Percentiles rank a stretch among this genome's conserved stretches.
Conservation (phyloP, 768 basidiomycete genomes). For the Phaffia tasmanica region DNA sequence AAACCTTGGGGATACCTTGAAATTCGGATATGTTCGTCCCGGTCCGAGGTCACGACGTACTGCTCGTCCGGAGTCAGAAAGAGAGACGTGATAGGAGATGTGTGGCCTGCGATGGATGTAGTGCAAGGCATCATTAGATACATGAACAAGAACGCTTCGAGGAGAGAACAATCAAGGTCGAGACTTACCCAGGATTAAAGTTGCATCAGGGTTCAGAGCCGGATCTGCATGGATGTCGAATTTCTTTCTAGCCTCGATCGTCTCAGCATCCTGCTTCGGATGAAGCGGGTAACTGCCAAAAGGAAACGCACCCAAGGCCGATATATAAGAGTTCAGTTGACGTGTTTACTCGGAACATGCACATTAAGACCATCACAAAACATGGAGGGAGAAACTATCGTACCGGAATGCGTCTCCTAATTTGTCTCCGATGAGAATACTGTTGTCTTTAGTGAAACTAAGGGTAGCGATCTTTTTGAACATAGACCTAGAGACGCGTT, state of each 20-base stretch:
- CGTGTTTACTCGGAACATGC: not conserved
- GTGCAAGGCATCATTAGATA: not conserved
- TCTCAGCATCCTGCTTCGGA: slow-evolving; percentile 27
- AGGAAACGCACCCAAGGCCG: not conserved
- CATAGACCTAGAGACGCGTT: slow-evolving; percentile 49
- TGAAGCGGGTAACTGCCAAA: slow-evolving; percentile 53
- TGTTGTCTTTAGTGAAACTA: slow-evolving; percentile 51
- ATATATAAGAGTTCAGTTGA: not conserved
- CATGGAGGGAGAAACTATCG: not conserved
- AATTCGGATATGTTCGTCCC: slow-evolving; percentile 90
- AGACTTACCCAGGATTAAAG: slow-evolving; percentile 28
- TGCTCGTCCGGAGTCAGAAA: slow-evolving; percentile 53
- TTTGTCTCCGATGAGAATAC: slow-evolving; percentile 78
- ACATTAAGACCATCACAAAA: too few relatives aligned
- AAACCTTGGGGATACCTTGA: slow-evolving; percentile 81
- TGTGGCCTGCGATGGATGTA: slow-evolving; percentile 51
- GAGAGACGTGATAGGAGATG: slow-evolving; percentile 68
- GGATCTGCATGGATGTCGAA: slow-evolving; percentile 33
- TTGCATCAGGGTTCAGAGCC: slow-evolving; percentile 37
- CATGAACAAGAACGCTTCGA: not conserved
- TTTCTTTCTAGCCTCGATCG: slow-evolving; percentile 19
- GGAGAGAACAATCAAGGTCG: not conserved
- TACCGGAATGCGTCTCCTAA: slow-evolving; percentile 88
- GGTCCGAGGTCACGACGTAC: slow-evolving; percentile 75
- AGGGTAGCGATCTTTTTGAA: slow-evolving; percentile 72